phyloP scores from a whole-genome alignment of 179 eudicot genomes.

The Beta macrorhiza region DNA sequence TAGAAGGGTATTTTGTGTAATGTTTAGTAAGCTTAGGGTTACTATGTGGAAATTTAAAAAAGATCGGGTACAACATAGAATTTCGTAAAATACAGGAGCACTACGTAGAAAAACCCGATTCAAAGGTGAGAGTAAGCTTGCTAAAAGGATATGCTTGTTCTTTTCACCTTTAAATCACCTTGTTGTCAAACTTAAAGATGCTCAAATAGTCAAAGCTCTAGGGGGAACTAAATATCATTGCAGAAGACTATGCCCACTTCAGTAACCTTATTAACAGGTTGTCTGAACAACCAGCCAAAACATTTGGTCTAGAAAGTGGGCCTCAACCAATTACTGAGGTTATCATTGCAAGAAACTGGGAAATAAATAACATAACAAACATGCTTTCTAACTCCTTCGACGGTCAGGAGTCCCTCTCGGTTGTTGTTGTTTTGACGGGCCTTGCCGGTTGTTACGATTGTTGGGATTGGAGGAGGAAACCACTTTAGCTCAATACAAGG shows the following conservation, averaged over 20 bases:
- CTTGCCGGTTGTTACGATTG: slow-evolving; percentile 6
- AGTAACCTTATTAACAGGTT: neutral
- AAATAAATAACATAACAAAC: neutral
- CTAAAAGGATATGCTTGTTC: slow-evolving; percentile 5
- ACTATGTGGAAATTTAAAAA: no score
- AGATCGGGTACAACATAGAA: no score
- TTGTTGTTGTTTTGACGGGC: no score
- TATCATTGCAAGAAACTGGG: slow-evolving; percentile 5
- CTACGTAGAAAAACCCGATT: no score
- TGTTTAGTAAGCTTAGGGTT: no score
- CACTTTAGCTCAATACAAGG: slow-evolving; percentile 11
- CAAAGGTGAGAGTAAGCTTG: neutral
- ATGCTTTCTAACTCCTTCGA: neutral
- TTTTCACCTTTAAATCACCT: slow-evolving; percentile 16
- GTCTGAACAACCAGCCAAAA: neutral
- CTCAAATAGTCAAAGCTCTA: slow-evolving; percentile 4
- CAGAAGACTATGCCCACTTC: neutral
- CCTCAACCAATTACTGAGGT: neutral
- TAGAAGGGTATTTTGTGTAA: no score
- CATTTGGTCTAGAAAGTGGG: neutral
- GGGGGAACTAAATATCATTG: neutral
- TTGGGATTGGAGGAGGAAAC: slow-evolving; percentile 25
- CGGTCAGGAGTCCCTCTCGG: neutral
- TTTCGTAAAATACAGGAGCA: no score
- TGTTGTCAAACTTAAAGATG: neutral